Evolutionary conservation across 768 basidiomycete genomes (phyloP).

Genomic region (Clitopilus passeckerianus): DNA sequence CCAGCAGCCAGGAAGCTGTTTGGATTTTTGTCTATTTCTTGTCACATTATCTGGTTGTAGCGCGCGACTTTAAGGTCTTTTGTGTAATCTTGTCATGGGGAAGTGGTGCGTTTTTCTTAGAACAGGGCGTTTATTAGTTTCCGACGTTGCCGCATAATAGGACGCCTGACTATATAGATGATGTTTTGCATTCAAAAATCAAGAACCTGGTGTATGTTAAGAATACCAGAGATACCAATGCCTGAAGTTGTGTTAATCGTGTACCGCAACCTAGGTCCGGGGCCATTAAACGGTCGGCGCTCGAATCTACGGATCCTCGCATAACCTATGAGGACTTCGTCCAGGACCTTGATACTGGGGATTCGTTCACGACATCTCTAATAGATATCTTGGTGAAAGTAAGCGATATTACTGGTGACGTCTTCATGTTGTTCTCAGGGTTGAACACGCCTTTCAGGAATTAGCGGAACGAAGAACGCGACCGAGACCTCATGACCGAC

Average conservation of each 20-base stretch:
- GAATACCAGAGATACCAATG: not conserved
- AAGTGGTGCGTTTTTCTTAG: constrained; percentile 49
- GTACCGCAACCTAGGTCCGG: constrained; percentile 45
- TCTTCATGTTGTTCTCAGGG: constrained; percentile 1
- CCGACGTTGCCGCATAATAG: constrained; percentile 29
- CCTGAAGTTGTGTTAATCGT: constrained; percentile 2
- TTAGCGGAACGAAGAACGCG: constrained; percentile 68
- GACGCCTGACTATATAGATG: constrained; percentile 70
- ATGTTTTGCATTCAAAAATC: constrained; percentile 70
- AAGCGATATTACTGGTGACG: constrained; percentile 16
- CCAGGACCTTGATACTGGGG: constrained; percentile 71
- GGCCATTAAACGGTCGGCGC: constrained; percentile 61
- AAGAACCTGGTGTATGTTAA: constrained; percentile 68
- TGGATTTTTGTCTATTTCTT: not conserved
- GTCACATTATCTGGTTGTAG: not conserved
- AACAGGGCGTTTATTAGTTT: constrained; percentile 3
- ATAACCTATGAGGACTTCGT: constrained; percentile 77
- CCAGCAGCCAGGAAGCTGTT: not conserved
- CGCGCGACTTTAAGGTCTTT: not conserved
- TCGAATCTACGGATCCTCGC: constrained; percentile 58
- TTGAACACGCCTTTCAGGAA: constrained; percentile 43
- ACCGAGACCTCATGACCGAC: constrained; percentile 44
- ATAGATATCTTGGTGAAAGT: constrained; percentile 80
- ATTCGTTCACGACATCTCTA: constrained; percentile 73
- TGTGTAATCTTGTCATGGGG: constrained; percentile 46